Base-by-base conservation (phyloP, 202 grass and related monocot genomes). In the Setaria italica region DNA sequence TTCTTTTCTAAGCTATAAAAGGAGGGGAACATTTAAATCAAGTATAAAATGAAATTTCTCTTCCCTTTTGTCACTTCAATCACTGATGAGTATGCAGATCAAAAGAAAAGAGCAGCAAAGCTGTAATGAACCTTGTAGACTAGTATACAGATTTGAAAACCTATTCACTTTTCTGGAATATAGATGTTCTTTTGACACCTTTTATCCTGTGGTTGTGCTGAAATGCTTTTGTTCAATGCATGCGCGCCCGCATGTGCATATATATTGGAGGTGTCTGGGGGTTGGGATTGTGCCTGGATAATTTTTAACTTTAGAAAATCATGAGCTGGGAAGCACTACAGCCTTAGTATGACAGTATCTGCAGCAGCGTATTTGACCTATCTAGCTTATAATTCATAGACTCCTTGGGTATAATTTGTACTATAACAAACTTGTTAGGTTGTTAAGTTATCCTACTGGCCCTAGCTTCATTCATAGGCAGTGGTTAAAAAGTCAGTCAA, bases 211-310 rank as follows among this genome's bases (percentile, higher is more conserved):
- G 2, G 6, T 72, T 49, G 70, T 72, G 21, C 29, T 49, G 20
- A 72, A 71, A 62, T 78, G 76, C 21, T 78, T 62, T 47, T 47
- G 39, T 58, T 10, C 53, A 76, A 59, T 76, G 25, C 25, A 30
- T 67, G 14, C 2, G 2, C 2, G 8, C 16, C 16, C 19, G 20
- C 19, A 55, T 76, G 20, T 20, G 11, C 49, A 55, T 73, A 35
- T 15, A 12, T 54, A 54, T 20, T 0, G 48, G 8, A 51, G 9
- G 34, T 73, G 33, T 39, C n/a, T 16, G 33, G 51, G 32, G 33
- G 51, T 13, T 56, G 19, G 50, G 10, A 75, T 10, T 39, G 1
- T 75, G 8, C 49, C 50, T 13, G 16, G 16, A 55, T 56, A 17
- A 6, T 57, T 2, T 55, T 74, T n/a, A 13, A 60, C 59, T 50